Base-by-base conservation (phyloP, 2,329 filamentous ascomycete species). In the Acrocalymma vagum region DNA sequence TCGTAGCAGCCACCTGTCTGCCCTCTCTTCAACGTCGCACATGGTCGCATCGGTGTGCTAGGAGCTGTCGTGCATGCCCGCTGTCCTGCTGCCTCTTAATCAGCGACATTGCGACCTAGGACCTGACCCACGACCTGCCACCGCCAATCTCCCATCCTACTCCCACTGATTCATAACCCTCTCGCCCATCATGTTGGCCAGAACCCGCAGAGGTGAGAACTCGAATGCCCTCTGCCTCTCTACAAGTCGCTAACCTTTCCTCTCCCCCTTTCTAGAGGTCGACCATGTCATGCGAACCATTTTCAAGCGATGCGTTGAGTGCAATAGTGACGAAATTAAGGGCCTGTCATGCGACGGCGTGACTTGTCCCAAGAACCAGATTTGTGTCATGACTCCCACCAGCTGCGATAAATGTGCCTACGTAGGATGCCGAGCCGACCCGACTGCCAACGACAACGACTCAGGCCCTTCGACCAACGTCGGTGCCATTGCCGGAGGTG, bases 401-500 rank as follows among this genome's bases (percentile, higher is more conserved):
- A 81, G 78, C 20, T 89, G 86, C 72, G 69, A 80, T 42, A 53
- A 65, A 26, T 90, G 86, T 65, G 77, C 84, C 5, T 72, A 71
- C 20, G 81, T 80, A 20, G 70, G 71, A 16, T 90, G 85, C 44
- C 69, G 72, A 17, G 63, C 62, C 29, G 62, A 69, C 30, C 62
- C 70, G 5, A 67, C 69, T 8, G 65, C 62, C n/a, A n/a, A n/a
- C n/a, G n/a, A n/a, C n/a, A n/a, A n/a, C n/a, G n/a, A n/a, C n/a
- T n/a, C n/a, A n/a, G 61, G 34, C 26, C 58, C 31, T 13, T 36
- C 46, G 8, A 16, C 34, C 4, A 92, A 89, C 41, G 73, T 86
- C 2, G 92, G 92, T 27, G 89, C 90, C 22, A 96, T 99, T 52
- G 93, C 88, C 2, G 94, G 94, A 52, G 93, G 93, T 52, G 91